Base-by-base conservation (phyloP, 106 monocot species). In the Chionographis japonica region DNA sequence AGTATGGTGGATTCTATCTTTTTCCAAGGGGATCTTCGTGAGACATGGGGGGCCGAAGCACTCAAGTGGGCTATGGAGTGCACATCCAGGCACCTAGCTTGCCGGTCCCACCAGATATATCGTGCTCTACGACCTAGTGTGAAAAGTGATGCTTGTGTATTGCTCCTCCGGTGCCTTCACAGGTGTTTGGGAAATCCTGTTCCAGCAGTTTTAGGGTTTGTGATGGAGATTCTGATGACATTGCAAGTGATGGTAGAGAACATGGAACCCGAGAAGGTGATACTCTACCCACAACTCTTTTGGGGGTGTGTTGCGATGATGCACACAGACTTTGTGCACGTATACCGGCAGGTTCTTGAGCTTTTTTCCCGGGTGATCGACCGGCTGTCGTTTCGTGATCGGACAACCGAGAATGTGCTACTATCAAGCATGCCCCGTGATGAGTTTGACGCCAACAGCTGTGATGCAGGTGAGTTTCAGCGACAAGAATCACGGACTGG, bases 41-140 rank as follows among this genome's bases (percentile, higher is more conserved):
- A 98, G 54, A 98, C 85, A 54, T 98, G 98, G 98, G 98, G 98
- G 56, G 66, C 83, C 10, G 93, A 93, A 77, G 98, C 98, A 15
- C 90, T 98, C 4, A 87, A 90, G 67, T 98, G 98, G 98, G 93
- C 93, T 6, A 93, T 90, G 85, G 98, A 98, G 61, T 90, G 98
- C 75, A 90, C 93, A 18, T 98, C 93, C n/a, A 78, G 82, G 61
- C 98, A 98, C 54, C 87, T 98, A 11, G 93, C 98, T 49, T 98
- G 98, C 74, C 89, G 98, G 3, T 98, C 98, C 35, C 93, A 98
- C 63, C 98, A 98, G 72, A 93, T 98, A 60, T 98, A 98, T 68
- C 93, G 98, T 69, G 90, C 93, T 61, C 63, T 98, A 51, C 72
- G 79, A 18, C 98, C 98, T 9, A 83, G 65, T 73, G 98, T 98